phyloP scores from a whole-genome alignment of 352 stramenopile species.

The Pythium vanterpoolii region DNA sequence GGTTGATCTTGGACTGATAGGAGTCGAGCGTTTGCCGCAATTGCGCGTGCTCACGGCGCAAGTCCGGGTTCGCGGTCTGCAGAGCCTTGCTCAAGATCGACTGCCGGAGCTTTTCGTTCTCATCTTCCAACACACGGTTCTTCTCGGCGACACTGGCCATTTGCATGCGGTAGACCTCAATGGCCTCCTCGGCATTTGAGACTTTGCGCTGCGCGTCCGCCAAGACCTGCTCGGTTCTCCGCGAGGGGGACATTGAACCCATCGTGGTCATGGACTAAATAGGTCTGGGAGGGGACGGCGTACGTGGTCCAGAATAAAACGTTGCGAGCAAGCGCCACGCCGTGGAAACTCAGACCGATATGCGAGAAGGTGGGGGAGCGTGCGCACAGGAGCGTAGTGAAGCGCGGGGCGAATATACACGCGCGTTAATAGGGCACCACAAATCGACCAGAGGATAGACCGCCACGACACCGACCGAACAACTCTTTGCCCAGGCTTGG shows the following conservation, averaged over 20 bases:
- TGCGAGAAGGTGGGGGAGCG: no score
- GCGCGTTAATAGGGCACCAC: no score
- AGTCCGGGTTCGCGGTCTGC: constrained; percentile 72
- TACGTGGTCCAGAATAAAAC: no score
- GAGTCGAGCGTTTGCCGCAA: constrained; percentile 82
- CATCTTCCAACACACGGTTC: constrained; percentile 74
- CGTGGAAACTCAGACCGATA: background rate
- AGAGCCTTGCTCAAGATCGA: constrained; percentile 78
- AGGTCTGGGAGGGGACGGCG: no score
- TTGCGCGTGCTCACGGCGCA: constrained; percentile 79
- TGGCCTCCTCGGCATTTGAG: constrained; percentile 59
- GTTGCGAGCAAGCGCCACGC: no score
- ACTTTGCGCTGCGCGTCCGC: constrained; percentile 73
- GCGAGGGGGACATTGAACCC: constrained; percentile 23
- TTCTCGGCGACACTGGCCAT: constrained; percentile 47
- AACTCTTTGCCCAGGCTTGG: background rate
- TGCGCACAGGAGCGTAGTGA: background rate
- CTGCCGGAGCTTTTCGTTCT: constrained; percentile 76
- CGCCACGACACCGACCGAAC: background rate
- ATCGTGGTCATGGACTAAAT: constrained; percentile 29
- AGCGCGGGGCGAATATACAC: background rate
- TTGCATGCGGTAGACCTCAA: constrained; percentile 56
- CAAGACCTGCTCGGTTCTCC: constrained; percentile 37
- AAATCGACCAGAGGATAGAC: no score
- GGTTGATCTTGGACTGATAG: constrained; percentile 88